Evolutionary conservation across 805 yeast genomes (phyloP), one percentile per base, ranked within the genome.

Genomic region (Ogataea allantospora): DNA sequence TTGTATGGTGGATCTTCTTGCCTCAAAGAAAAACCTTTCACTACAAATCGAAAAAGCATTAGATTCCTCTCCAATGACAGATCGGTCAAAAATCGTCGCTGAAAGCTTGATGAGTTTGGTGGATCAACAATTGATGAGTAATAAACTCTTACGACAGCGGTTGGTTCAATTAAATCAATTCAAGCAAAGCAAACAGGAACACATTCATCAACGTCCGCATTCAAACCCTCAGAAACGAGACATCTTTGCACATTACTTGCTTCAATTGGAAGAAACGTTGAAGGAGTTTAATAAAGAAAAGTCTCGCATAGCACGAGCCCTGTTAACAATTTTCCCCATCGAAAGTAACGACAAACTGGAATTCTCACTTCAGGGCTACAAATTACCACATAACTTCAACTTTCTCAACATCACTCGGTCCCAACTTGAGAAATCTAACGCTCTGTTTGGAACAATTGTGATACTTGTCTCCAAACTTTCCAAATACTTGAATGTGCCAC

Each of bases 361-460:
- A 2, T 54, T 64, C 23, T 43, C 55, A 7, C 55, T 65, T 26
- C 46, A 66, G 16, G 57, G 58, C 27, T 58, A 62, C 2, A 60
- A 50, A 8, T 47, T 65, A 22, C 63, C 65, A 1, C 34, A 37
- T 5, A 45, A 27, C 10, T 30, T 52, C 11, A 46, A 43, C 11
- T 37, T 44, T 5, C 27, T 34, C 9, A 47, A 42, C 33, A 35
- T 63, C 42, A 48, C 61, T 7, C 46, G 60, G 40, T 20, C 55
- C 28, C 44, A 66, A 35, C 70, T 70, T 13, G 61, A 60, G 8
- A 66, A 67, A 31, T 60, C 69, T 0, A 75, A 69, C 27, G 70
- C 78, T 0, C 68, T 75, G n/a, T 52, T 74, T 17, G 78, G 79
- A 2, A 66, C 66, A 38, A 62, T 71, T 4, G 61, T 71, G 2